Conservation (phyloP, 148 eudicot species). For the Silene uniflora region DNA sequence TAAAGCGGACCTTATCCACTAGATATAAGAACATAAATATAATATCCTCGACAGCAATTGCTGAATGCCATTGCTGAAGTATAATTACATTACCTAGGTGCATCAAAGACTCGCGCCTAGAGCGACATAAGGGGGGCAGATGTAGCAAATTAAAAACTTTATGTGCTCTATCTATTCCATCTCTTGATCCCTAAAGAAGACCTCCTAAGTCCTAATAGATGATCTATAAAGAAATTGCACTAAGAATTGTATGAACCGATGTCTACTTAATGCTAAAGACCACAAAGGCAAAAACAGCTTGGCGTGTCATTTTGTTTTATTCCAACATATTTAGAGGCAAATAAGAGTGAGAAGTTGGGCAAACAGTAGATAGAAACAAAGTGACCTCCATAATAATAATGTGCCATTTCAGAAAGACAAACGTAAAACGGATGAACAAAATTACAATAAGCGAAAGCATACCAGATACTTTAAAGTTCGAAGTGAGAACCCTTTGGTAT, state of each 20-base stretch:
- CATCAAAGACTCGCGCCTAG: no score
- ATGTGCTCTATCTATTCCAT: no score
- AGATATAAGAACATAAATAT: background rate
- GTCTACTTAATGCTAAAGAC: background rate
- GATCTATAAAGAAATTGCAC: no score
- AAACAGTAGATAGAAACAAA: background rate
- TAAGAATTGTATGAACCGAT: no score
- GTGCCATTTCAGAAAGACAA: background rate
- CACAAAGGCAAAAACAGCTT: background rate
- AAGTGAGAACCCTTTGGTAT: constrained; percentile 90
- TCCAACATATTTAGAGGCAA: background rate
- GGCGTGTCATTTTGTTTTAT: background rate
- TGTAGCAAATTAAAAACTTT: no score
- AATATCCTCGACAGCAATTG: no score
- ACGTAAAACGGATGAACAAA: background rate
- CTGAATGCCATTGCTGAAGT: no score
- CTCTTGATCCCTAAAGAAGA: no score
- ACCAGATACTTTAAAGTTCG: constrained; percentile 84
- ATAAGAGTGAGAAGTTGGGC: background rate
- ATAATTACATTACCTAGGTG: no score
- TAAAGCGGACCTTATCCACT: background rate
- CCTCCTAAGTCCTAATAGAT: no score
- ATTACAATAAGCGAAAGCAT: constrained; percentile 18
- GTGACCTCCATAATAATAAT: background rate
- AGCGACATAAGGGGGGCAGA: no score